A percentile compares a stretch with the other conserved stretches of the same genome.
Conservation (phyloP, 441 rosid species). For the Erodium trifolium region DNA sequence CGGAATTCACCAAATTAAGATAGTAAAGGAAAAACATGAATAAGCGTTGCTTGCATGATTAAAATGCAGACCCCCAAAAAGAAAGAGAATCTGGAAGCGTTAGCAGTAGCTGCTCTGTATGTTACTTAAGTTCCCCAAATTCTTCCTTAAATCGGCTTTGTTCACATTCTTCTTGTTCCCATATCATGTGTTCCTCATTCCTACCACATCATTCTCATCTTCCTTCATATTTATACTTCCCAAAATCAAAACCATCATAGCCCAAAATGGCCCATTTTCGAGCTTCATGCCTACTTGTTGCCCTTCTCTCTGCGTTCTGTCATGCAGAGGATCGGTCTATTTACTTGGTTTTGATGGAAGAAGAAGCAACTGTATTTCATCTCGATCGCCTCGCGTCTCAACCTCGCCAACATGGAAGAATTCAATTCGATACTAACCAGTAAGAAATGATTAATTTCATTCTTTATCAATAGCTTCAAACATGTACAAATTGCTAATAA, state of each 20-base stretch:
- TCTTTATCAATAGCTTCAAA: background rate
- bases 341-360: constrained; percentile 3
- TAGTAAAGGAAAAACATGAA: background rate
- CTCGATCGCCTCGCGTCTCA: background rate
- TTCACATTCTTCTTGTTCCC: constrained; percentile 30
- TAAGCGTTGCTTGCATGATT: background rate
- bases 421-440: background rate
- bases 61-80: background rate
- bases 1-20: background rate
- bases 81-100: background rate
- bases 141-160: constrained; percentile 19
- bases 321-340: background rate
- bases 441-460: background rate
- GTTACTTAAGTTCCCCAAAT: background rate
- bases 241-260: background rate
- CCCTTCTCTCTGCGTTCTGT: background rate
- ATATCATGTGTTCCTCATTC: background rate
- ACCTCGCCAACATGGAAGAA: background rate
- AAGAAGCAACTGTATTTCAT: background rate
- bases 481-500: background rate
- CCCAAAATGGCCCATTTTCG: background rate
- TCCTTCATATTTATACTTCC: background rate
- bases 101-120: background rate
- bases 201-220: background rate
- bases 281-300: background rate